Evolutionary conservation across 306 rosid genomes (phyloP), one percentile per base, ranked within the genome.

Genomic region (Cicer arietinum): DNA sequence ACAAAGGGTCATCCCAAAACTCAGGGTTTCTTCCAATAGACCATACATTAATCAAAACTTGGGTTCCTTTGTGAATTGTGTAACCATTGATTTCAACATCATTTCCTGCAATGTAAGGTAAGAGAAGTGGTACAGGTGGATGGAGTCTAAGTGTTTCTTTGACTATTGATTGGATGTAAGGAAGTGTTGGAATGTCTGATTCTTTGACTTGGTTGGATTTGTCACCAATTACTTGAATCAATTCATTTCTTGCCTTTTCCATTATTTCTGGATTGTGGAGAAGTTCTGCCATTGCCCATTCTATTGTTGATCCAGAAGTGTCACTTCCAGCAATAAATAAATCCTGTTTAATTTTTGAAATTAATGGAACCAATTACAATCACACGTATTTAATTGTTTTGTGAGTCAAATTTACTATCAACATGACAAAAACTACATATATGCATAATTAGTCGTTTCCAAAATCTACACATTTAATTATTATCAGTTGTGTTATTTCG

Each of bases 271-370:
- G 86, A 57, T 84, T 84, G 2, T 41, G 73, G 10, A 89, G 74
- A 52, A 89, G 82, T 48, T 89, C 90, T 20, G 93, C 82, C 93
- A 89, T 84, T n/a, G 87, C 88, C 93, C 93, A 89, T 41, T 89
- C 93, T 11, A 82, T 76, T 54, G 88, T 86, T 69, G 79, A 74
- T 39, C 87, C 92, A 8, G 88, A 81, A 2, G 92, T 86, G 52
- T 88, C 92, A 59, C 88, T 86, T 18, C 90, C 92, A 1, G 88
- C 90, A 0, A 88, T 82, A 13, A 86, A 86, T 61, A 88, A 69
- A 86, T 88, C 92, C 92, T 88, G 79, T 41, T 42, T 60, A 35
- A 12, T 30, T 35, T 60, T 60, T 12, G 5, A 0, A 60, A 12
- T 30, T 30, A 30, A 30, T 30, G 35, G 35, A 30, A 30, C 35